Evolutionary conservation across 2,329 filamentous ascomycete species (phyloP), one percentile per base, ranked within the genome.

Genomic region (Fusarium annulatum): DNA sequence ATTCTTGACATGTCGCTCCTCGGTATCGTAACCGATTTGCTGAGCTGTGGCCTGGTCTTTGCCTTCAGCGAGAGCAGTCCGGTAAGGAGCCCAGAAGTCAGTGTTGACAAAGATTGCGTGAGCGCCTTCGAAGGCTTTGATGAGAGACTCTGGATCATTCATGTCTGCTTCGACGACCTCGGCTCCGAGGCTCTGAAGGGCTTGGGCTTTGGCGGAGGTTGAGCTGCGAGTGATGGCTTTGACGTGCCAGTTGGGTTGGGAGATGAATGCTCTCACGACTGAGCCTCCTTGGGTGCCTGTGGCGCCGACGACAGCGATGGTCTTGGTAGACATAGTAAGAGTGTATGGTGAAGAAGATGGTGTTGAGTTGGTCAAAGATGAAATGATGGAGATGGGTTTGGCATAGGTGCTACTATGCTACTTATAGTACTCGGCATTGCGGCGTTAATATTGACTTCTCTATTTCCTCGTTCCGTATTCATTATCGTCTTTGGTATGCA

Each of bases 91-190:
- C 84, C 85, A 89, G 77, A 87, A 89, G 66, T 89, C 84, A 0
- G 87, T 89, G 48, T 87, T 85, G 73, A 82, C 80, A 76, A 89
- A 89, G 66, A 90, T 86, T 53, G 83, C 77, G 62, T 84, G 81
- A 7, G 83, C 85, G 6, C 81, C 84, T 8, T 74, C 26, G 62
- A 87, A 87, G 2, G 84, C 85, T 0, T 72, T 48, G 38, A 80
- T 69, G 15, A 88, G 79, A 15, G 81, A 81, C 0, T 75, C 74
- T 4, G 77, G 66, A 48, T 87, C 81, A 43, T 84, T 80, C 49
- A 87, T 77, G 43, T 88, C 81, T 16, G 84, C 86, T 59, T 78
- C 66, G 34, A 87, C 81, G 15, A 87, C 76, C 67, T 88, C 74
- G 6, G 79, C 83, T 6, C 86, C 86, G 8, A 80, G 77, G 0